Evolutionary conservation across 768 basidiomycete species (phyloP).

Genomic region (Suillus sp.): DNA sequence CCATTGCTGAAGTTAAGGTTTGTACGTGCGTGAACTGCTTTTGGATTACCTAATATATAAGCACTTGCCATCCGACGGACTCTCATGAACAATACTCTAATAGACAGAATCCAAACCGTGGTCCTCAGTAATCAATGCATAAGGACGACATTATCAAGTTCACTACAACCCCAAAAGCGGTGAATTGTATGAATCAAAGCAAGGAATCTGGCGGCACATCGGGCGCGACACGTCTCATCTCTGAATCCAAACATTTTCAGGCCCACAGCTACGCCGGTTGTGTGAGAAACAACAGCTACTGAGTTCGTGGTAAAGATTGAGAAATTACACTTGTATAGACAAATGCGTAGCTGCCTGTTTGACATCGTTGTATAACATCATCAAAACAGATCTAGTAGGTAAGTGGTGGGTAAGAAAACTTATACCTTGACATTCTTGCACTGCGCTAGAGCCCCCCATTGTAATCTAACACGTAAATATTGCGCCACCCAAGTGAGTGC

Average conservation of each 20-base stretch:
- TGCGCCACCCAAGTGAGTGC: constrained; percentile 67
- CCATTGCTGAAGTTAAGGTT: background rate
- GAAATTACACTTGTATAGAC: background rate
- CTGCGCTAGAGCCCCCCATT: constrained; percentile 35
- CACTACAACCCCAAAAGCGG: background rate
- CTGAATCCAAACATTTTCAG: background rate
- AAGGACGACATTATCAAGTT: background rate
- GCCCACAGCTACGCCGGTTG: background rate
- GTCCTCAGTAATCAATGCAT: background rate
- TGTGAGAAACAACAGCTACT: background rate
- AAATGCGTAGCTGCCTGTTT: background rate
- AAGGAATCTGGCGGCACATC: background rate
- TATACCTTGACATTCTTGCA: background rate
- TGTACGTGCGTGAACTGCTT: background rate
- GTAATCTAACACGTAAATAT: constrained; percentile 41
- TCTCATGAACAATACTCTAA: background rate
- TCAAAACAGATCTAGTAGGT: background rate
- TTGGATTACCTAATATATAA: background rate
- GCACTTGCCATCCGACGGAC: background rate
- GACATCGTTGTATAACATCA: background rate
- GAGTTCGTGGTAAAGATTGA: background rate
- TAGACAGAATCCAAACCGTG: background rate
- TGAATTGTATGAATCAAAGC: background rate
- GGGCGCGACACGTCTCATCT: background rate
- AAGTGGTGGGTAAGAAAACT: background rate